A percentile compares a stretch with the other conserved stretches of the same genome.
Conservation (phyloP, 192 early-diverging fungal species). For the Kappamyces sp. region DNA sequence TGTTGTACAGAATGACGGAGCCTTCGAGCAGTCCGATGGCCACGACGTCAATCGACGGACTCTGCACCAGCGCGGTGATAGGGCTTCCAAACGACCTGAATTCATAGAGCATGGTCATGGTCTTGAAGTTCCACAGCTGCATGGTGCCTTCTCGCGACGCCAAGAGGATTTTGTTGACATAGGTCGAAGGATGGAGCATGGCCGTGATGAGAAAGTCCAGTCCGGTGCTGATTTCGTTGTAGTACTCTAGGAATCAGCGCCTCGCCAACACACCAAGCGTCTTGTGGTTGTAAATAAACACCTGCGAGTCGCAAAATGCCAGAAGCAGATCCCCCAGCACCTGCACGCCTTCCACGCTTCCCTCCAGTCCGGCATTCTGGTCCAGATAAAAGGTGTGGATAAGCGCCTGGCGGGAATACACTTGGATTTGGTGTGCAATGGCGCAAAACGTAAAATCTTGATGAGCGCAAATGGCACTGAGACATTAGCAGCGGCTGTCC, state of each 20-base stretch:
- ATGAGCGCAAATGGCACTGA: too few species aligned
- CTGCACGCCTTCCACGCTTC: neutral
- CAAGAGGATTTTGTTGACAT: slow-evolving; percentile 93
- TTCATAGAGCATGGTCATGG: slow-evolving; percentile 69
- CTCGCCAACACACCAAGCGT: slow-evolving; percentile 46
- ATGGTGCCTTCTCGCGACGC: slow-evolving; percentile 78
- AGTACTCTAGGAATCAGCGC: neutral
- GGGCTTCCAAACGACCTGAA: slow-evolving; percentile 67
- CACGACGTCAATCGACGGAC: slow-evolving; percentile 89
- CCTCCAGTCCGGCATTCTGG: slow-evolving; percentile 11
- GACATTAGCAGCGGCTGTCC: neutral
- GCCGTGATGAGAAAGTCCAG: slow-evolving; percentile 40
- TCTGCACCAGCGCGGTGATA: slow-evolving; percentile 73
- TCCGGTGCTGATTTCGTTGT: too few species aligned
- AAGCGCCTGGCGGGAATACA: slow-evolving; percentile 1
- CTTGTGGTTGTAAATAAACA: slow-evolving; percentile 70
- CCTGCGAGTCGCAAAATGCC: slow-evolving; percentile 74
- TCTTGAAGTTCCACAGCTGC: slow-evolving; percentile 93
- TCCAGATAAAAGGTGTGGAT: slow-evolving; percentile 6
- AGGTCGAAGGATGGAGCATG: slow-evolving; percentile 90
- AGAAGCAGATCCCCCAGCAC: slow-evolving; percentile 74
- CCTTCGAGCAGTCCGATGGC: slow-evolving; percentile 90
- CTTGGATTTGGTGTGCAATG: neutral
- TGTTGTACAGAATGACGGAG: slow-evolving; percentile 76
- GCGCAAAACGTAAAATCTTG: too few species aligned